Conservation (phyloP, 306 rosid species). For the Casuarina cunninghamiana region DNA sequence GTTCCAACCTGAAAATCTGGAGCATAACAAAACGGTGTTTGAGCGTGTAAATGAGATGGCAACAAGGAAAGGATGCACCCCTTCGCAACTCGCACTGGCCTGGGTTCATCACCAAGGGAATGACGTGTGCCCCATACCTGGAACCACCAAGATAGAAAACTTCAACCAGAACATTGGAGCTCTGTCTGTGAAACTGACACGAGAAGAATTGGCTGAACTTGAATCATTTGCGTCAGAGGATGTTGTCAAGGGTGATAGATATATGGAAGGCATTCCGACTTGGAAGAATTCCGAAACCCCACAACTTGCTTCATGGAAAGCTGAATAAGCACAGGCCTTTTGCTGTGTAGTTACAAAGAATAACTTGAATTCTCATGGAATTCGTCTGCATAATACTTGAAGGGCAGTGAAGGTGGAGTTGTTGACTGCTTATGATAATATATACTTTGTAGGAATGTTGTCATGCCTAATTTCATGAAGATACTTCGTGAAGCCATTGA, state of each 20-base stretch:
- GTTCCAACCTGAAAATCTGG: slow-evolving; percentile 56
- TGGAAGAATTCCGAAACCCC: slow-evolving; percentile 59
- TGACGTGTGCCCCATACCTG: slow-evolving; percentile 67
- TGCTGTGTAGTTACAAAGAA: not conserved
- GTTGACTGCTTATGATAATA: not conserved
- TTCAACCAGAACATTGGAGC: slow-evolving; percentile 60
- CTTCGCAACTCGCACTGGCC: slow-evolving; percentile 60
- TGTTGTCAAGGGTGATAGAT: slow-evolving; percentile 51
- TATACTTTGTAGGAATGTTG: not conserved
- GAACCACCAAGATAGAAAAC: slow-evolving; percentile 74
- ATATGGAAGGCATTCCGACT: not conserved
- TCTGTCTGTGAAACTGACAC: slow-evolving; percentile 56
- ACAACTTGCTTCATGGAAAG: slow-evolving; percentile 53
- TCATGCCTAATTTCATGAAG: not conserved
- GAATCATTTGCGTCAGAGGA: slow-evolving; percentile 52
- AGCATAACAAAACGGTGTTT: slow-evolving; percentile 53
- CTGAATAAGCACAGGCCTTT: not conserved
- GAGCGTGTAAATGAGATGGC: slow-evolving; percentile 61
- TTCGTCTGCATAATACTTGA: not conserved
- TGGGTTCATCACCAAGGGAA: slow-evolving; percentile 74
- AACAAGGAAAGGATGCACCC: slow-evolving; percentile 56
- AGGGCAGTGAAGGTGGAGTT: too few species aligned
- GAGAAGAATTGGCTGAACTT: slow-evolving; percentile 56
- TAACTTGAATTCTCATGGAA: not conserved
- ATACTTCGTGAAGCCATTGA: not conserved